These are phyloP conservation scores for Rhododendron mucronatum DNA, from an alignment of 148 eudicot species.

Conservation along the genomic window DNA sequence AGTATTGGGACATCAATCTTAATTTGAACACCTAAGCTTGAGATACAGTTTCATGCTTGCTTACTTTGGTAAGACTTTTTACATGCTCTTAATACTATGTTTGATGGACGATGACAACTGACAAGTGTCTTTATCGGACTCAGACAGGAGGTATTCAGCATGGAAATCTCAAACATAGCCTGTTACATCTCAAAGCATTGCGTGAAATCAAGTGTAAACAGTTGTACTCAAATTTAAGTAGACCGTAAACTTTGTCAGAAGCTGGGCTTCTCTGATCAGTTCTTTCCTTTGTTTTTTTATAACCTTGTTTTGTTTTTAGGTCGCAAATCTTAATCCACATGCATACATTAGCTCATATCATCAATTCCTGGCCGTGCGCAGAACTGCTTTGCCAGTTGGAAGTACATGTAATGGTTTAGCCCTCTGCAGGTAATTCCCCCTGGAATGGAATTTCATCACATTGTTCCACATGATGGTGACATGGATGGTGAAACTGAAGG, in stretches of 20 bases:
- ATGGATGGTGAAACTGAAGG: conserved; percentile 73
- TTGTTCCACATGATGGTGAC: conserved; percentile 91
- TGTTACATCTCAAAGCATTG: not conserved
- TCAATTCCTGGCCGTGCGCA: not conserved
- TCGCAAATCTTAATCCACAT: not conserved
- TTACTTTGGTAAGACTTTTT: not conserved
- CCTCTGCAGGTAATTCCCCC: conserved; percentile 82
- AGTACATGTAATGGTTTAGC: not conserved
- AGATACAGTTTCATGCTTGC: not conserved
- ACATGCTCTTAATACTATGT: not conserved
- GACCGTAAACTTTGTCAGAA: not conserved
- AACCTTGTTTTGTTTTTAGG: not conserved
- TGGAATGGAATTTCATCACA: conserved; percentile 98
- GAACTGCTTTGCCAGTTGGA: not conserved
- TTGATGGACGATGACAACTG: not conserved
- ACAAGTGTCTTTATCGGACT: not conserved
- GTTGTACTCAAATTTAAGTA: not conserved
- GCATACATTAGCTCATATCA: not conserved
- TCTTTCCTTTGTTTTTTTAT: not conserved
- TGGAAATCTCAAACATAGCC: not conserved
- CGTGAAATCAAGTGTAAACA: not conserved
- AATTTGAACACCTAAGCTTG: not conserved
- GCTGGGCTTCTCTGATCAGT: not conserved
- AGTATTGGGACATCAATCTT: conserved; percentile 27
- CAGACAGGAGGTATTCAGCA: not conserved